Percentiles rank a stretch among this genome's conserved stretches.
Evolutionary conservation across 1,139 yeast species (phyloP).

Genomic region (Magnusiomyces paraingens): DNA sequence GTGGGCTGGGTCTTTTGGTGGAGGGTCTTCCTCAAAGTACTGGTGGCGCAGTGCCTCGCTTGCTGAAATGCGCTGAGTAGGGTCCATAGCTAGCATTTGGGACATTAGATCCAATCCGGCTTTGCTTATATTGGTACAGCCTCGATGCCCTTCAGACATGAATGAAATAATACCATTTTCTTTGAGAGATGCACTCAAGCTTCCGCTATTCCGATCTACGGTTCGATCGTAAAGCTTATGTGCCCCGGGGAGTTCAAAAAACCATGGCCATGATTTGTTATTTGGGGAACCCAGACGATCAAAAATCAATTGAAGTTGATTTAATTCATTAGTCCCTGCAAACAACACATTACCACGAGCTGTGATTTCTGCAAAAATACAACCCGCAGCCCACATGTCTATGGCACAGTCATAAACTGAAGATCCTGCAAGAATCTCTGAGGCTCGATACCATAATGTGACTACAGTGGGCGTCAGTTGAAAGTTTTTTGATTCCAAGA

Average conservation of each 20-base stretch:
- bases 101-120: slow-evolving; percentile 51
- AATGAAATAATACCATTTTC: too few species aligned
- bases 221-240: slow-evolving; percentile 14
- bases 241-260: slow-evolving; percentile 21
- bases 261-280: slow-evolving; percentile 24
- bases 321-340: slow-evolving; percentile 50
- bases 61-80: slow-evolving; percentile 55
- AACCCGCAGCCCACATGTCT: slow-evolving; percentile 80
- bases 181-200: too few species aligned
- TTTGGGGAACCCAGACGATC: slow-evolving; percentile 18
- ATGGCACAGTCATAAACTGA: slow-evolving; percentile 49
- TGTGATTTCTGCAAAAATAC: slow-evolving; percentile 54
- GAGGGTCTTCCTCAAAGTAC: slow-evolving; percentile 67
- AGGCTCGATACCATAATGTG: slow-evolving; percentile 51
- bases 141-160: slow-evolving; percentile 8
- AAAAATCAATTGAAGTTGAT: slow-evolving; percentile 35
- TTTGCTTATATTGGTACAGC: slow-evolving; percentile 1
- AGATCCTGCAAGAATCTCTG: slow-evolving; percentile 66
- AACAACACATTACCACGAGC: slow-evolving; percentile 41
- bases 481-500: neutral
- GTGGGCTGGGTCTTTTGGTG: slow-evolving; percentile 51
- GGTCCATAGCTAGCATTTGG: slow-evolving; percentile 58
- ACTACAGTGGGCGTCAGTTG: slow-evolving; percentile 26
- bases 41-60: slow-evolving; percentile 52
- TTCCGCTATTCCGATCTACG: too few species aligned